Conservation (phyloP, 179 eudicot species). For the Kewa caespitosa region DNA sequence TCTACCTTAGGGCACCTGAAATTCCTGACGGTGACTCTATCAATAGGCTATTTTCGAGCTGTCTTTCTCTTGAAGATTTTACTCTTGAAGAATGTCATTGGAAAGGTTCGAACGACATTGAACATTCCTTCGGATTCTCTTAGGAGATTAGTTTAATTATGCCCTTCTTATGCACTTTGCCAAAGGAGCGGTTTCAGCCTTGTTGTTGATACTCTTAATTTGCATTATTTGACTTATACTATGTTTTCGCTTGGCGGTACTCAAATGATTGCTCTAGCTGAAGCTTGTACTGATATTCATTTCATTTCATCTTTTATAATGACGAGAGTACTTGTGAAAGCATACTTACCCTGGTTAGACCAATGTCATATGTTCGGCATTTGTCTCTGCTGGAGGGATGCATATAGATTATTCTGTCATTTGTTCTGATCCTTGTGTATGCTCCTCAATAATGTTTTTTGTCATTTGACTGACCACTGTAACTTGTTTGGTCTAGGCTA, state of each 20-base stretch:
- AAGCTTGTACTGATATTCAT: not conserved
- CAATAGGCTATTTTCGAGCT: not conserved
- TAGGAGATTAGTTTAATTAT: not conserved
- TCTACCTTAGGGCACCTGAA: not conserved
- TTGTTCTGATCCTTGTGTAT: not conserved
- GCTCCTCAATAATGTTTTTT: not conserved
- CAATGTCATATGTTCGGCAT: constrained; percentile 1
- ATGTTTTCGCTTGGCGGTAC: not conserved
- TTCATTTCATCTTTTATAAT: not conserved
- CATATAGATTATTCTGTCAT: not conserved
- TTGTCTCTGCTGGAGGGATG: not conserved
- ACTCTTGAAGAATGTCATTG: not conserved
- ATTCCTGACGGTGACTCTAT: not conserved
- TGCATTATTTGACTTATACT: not conserved
- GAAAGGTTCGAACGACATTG: not conserved
- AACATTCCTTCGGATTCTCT: constrained; percentile 2
- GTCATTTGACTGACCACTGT: not conserved
- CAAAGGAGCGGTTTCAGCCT: not conserved
- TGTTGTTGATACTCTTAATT: constrained; percentile 5
- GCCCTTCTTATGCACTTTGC: not conserved
- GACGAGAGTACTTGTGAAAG: not conserved
- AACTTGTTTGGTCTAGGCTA: not conserved
- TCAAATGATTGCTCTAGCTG: not conserved
- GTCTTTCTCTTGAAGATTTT: constrained; percentile 10
- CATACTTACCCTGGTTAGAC: not conserved